Base-by-base conservation (phyloP, 257 asterid species). In the Perilla frutescens region DNA sequence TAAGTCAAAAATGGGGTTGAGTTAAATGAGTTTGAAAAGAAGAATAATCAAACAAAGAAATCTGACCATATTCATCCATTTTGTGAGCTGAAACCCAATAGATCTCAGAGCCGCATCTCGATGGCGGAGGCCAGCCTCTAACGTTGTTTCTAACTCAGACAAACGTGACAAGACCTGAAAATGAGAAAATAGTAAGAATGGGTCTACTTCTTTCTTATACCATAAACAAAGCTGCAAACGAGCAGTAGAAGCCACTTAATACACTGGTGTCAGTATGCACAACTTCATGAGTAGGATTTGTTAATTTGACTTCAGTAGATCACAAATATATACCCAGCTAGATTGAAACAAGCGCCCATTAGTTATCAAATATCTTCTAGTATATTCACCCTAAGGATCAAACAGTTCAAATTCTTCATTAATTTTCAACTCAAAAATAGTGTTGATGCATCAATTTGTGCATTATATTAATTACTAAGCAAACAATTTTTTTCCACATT, bases 101-200 rank as follows among this genome's bases (percentile, higher is more conserved):
- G 97, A 87, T 36, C 81, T 76, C 62, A 96, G 88, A 77, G 96
- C 96, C 75, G 81, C 79, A 81, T 90, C 87, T 63, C 96, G 92
- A 77, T 96, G 99, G 61, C 85, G 86, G 29, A 84, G 76, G 69
- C 99, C 96, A 81, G 97, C 96, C 79, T 90, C 97, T 81, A 96
- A 86, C 45, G 99, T 96, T 63, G 91, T 86, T 76, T 87, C 98
- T 74, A 96, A 83, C 85, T 96, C 99, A 76, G 96, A 89, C 65
- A 90, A 83, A 81, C 91, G 96, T 73, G 95, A 89, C 69, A 86
- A 78, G 70, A 96, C 97, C 98, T 96, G 86, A 29, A 77, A 77
- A 77, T 43, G 71, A 51, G 68, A 77, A 51, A 78, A 39, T 63
- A 58, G 62, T 69, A 62, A 66, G 48, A 29, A 68, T 61, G 12